A percentile compares a stretch with the other conserved stretches of the same genome.
phyloP scores from a whole-genome alignment of 495 filamentous ascomycete genomes.

The Pseudevernia furfuracea region DNA sequence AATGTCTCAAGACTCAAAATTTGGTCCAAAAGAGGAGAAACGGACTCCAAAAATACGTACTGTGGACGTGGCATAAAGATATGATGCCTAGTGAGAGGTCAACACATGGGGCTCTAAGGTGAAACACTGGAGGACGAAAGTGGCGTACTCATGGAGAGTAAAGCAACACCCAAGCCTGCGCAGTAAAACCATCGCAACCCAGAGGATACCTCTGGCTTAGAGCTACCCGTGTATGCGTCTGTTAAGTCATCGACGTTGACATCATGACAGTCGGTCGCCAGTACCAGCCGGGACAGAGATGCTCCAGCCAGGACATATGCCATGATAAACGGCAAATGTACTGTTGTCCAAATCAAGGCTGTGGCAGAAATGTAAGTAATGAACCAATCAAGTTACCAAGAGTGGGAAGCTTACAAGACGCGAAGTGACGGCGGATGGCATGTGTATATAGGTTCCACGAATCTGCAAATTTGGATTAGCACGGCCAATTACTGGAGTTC shows the following conservation, averaged over 20 bases:
- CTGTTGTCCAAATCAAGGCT: constrained; percentile 36
- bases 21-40: too few species aligned
- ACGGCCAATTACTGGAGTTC: neutral
- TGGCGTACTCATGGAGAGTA: constrained; percentile 41
- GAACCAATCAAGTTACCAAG: neutral
- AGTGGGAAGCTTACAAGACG: constrained; percentile 29
- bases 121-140: neutral
- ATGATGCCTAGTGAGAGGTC: constrained; percentile 31
- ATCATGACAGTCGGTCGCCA: constrained; percentile 43
- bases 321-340: constrained; percentile 52
- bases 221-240: constrained; percentile 36
- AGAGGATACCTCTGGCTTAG: constrained; percentile 35
- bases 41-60: too few species aligned
- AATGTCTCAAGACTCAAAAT: too few species aligned
- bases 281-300: constrained; percentile 46
- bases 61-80: constrained; percentile 36
- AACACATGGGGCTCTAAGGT: neutral
- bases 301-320: constrained; percentile 46
- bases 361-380: constrained; percentile 1
- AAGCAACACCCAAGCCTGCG: constrained; percentile 43
- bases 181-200: constrained; percentile 55
- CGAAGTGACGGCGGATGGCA: constrained; percentile 45
- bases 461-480: constrained; percentile 24
- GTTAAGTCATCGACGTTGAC: constrained; percentile 38
- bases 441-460: constrained; percentile 45